Evolutionary conservation across 2,329 filamentous ascomycete genomes (phyloP).

Genomic region (Clonostachys rosea): DNA sequence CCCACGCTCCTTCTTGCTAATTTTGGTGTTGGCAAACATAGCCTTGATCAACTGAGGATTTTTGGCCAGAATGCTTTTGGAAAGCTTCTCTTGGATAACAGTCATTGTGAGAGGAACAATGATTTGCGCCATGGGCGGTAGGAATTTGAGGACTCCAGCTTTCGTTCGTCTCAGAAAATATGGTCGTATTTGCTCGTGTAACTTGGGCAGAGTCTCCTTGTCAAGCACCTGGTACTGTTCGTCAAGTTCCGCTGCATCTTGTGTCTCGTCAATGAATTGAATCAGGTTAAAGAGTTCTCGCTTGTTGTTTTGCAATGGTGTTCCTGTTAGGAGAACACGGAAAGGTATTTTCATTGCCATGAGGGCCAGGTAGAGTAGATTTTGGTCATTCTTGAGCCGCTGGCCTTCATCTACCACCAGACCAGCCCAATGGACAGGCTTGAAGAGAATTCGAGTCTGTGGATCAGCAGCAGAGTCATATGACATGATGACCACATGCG

Average conservation of each 20-base stretch:
- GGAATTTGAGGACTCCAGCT: slow-evolving; percentile 80
- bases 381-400: slow-evolving; percentile 88
- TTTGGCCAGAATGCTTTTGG: slow-evolving; percentile 88
- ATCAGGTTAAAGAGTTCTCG: slow-evolving; percentile 94
- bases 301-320: slow-evolving; percentile 92
- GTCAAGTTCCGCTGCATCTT: slow-evolving; percentile 70
- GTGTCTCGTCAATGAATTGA: slow-evolving; percentile 77
- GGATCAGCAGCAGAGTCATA: slow-evolving; percentile 85
- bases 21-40: slow-evolving; percentile 67
- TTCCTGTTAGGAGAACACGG: slow-evolving; percentile 82
- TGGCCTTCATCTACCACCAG: slow-evolving; percentile 94
- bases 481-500: slow-evolving; percentile 90
- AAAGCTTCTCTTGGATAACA: slow-evolving; percentile 86
- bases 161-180: slow-evolving; percentile 77
- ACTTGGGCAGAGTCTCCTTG: slow-evolving; percentile 71
- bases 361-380: slow-evolving; percentile 72
- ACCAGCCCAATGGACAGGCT: slow-evolving; percentile 74
- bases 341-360: slow-evolving; percentile 73
- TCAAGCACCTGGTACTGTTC: slow-evolving; percentile 72
- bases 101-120: slow-evolving; percentile 97
- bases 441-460: slow-evolving; percentile 61
- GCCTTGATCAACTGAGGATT: slow-evolving; percentile 85
- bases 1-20: slow-evolving; percentile 68
- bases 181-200: slow-evolving; percentile 79
- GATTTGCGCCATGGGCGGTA: slow-evolving; percentile 91